phyloP scores from a whole-genome alignment of 2,329 filamentous ascomycete species.

The Penicillium oxalicum region DNA sequence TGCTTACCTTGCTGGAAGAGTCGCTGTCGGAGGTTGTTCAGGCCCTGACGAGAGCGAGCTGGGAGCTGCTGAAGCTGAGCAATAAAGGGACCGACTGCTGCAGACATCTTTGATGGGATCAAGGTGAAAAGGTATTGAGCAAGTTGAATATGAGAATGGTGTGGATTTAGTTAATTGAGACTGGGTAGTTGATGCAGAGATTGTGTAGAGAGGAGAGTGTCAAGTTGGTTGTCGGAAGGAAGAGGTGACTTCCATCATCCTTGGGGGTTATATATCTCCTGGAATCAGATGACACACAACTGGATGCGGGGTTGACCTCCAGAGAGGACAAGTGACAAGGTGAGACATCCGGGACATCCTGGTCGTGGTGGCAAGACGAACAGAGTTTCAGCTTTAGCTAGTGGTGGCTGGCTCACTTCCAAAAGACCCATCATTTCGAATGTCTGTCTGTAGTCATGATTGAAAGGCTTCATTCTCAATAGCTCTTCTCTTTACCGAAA shows the following conservation, averaged over 20 bases:
- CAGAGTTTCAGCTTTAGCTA: constrained; percentile 9
- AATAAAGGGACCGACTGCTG: constrained; percentile 18
- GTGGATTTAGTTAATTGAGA: constrained; percentile 2
- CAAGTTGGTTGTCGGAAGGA: not conserved
- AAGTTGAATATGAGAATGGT: not conserved
- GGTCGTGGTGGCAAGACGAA: constrained; percentile 11
- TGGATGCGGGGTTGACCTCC: constrained; percentile 15
- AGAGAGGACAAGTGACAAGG: constrained; percentile 14
- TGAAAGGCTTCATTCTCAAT: not conserved
- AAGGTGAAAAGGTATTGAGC: too few species aligned
- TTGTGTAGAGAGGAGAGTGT: constrained; percentile 11
- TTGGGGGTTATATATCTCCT: constrained; percentile 13
- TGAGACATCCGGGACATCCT: constrained; percentile 17
- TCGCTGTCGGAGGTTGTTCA: constrained; percentile 20
- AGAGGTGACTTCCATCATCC: not conserved
- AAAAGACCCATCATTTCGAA: not conserved
- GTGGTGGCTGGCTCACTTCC: not conserved
- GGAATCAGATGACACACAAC: constrained; percentile 17
- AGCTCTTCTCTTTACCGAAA: too few species aligned
- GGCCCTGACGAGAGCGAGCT: constrained; percentile 20
- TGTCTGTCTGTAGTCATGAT: not conserved
- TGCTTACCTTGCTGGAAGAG: constrained; percentile 24
- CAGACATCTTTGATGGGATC: constrained; percentile 15
- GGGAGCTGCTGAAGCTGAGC: constrained; percentile 19
- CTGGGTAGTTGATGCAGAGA: constrained; percentile 1